These are phyloP conservation scores for Rhododendron ovatum DNA, from an alignment of 148 eudicot genomes.

Conservation along the genomic window DNA sequence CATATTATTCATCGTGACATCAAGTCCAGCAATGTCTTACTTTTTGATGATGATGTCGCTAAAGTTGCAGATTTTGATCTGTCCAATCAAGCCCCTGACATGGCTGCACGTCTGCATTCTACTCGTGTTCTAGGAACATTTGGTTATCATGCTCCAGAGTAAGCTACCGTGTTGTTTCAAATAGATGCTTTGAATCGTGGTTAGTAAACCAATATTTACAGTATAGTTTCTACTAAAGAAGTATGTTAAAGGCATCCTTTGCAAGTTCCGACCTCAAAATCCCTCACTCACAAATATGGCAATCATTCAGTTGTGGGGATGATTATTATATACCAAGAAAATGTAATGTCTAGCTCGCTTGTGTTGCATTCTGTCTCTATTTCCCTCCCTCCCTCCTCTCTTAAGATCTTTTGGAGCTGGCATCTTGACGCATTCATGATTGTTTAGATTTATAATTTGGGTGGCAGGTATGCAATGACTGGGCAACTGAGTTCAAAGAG, in stretches of 20 bases:
- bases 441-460: not conserved
- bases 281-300: not conserved
- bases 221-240: not conserved
- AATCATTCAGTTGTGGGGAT: not conserved
- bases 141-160: slow-evolving; percentile 70
- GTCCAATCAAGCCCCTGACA: slow-evolving; percentile 79
- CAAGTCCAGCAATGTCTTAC: slow-evolving; percentile 71
- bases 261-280: not conserved
- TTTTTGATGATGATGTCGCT: slow-evolving; percentile 72
- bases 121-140: slow-evolving; percentile 74
- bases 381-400: not conserved
- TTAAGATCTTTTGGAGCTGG: not conserved
- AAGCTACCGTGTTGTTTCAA: not conserved
- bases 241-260: not conserved
- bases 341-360: not conserved
- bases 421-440: not conserved
- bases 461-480: slow-evolving; percentile 76
- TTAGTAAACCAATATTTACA: not conserved
- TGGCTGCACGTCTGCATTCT: slow-evolving; percentile 75
- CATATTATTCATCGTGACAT: slow-evolving; percentile 78
- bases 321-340: not conserved
- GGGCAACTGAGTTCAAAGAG: slow-evolving; percentile 79
- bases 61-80: slow-evolving; percentile 81
- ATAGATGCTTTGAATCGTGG: not conserved
- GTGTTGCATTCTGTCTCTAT: not conserved